Percentiles rank a stretch among this genome's conserved stretches.
These are phyloP conservation scores for Leccinum variicolor DNA, from an alignment of 768 basidiomycete species.

Conservation along the genomic window DNA sequence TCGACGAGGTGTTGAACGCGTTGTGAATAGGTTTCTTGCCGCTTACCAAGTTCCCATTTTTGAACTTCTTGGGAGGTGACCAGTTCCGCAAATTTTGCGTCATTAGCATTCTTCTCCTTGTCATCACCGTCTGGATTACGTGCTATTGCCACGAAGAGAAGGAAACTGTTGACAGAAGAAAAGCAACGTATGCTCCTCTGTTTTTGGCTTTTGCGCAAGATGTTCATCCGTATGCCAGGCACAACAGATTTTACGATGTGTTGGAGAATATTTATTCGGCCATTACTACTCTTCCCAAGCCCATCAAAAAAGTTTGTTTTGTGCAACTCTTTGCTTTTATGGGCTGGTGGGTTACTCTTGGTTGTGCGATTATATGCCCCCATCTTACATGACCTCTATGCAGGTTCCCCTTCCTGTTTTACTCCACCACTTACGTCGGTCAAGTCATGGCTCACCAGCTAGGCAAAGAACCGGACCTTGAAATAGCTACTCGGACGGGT, in stretches of 20 bases:
- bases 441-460: slow-evolving; percentile 88
- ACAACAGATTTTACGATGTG: slow-evolving; percentile 67
- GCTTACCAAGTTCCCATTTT: slow-evolving; percentile 72
- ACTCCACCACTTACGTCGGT: slow-evolving; percentile 90
- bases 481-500: slow-evolving; percentile 80
- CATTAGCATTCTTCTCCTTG: slow-evolving; percentile 75
- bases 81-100: slow-evolving; percentile 98
- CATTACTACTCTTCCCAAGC: slow-evolving; percentile 70
- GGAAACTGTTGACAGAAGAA: slow-evolving; percentile 48
- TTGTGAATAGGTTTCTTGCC: slow-evolving; percentile 71
- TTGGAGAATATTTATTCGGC: slow-evolving; percentile 74
- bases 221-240: slow-evolving; percentile 9
- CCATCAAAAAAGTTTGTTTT: slow-evolving; percentile 85
- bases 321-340: slow-evolving; percentile 96
- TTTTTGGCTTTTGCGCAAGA: background rate
- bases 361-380: slow-evolving; percentile 1
- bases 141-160: slow-evolving; percentile 84
- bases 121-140: slow-evolving; percentile 81
- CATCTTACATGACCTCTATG: slow-evolving; percentile 4
- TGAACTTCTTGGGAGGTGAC: slow-evolving; percentile 78
- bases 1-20: slow-evolving; percentile 4
- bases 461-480: slow-evolving; percentile 70
- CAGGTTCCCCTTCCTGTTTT: slow-evolving; percentile 96
- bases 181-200: slow-evolving; percentile 37
- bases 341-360: slow-evolving; percentile 66